phyloP scores from a whole-genome alignment of 345 rosid genomes.

The Noccaea caerulescens region DNA sequence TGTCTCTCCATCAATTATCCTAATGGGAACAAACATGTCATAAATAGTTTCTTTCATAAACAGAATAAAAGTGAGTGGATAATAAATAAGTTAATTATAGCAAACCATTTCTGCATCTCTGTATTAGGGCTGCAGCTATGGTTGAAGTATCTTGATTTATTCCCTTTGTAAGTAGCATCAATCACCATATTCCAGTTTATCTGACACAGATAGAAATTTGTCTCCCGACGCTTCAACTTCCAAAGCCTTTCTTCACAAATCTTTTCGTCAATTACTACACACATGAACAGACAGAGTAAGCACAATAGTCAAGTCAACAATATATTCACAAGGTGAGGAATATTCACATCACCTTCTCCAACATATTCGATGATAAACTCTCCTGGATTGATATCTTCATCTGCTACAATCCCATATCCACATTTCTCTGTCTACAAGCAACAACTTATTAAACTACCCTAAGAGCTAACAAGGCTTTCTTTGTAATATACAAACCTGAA shows the following conservation, averaged over 20 bases:
- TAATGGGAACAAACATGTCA: slow-evolving; percentile 30
- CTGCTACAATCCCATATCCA: slow-evolving; percentile 86
- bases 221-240: slow-evolving; percentile 81
- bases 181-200: slow-evolving; percentile 92
- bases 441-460: slow-evolving; percentile 41
- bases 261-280: slow-evolving; percentile 88
- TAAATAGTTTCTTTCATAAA: background rate
- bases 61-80: background rate
- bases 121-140: slow-evolving; percentile 95
- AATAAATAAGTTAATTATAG: background rate
- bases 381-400: slow-evolving; percentile 82
- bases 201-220: slow-evolving; percentile 91
- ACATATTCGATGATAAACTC: slow-evolving; percentile 95
- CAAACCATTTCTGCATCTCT: slow-evolving; percentile 97
- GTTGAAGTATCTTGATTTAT: slow-evolving; percentile 93
- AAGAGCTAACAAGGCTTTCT: too few species aligned
- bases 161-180: slow-evolving; percentile 95
- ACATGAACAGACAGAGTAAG: background rate
- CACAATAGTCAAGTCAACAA: background rate
- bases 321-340: background rate
- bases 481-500: slow-evolving; percentile 56
- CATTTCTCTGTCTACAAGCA: slow-evolving; percentile 95
- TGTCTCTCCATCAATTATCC: slow-evolving; percentile 98
- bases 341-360: slow-evolving; percentile 76
- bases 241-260: slow-evolving; percentile 94